Evolutionary conservation across 345 rosid species (phyloP), one percentile per base, ranked within the genome.

Genomic region (Carallia brachiata): DNA sequence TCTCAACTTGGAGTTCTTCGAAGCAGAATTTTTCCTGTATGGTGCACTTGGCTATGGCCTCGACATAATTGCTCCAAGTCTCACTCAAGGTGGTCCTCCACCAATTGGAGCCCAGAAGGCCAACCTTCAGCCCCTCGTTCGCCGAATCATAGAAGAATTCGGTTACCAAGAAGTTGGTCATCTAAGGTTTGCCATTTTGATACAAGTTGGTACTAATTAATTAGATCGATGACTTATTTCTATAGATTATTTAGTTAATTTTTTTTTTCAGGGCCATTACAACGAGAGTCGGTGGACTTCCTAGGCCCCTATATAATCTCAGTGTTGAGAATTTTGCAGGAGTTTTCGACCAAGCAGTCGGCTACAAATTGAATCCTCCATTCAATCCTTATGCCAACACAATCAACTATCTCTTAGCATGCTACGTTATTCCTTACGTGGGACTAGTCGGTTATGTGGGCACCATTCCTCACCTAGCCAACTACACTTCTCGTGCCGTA

Each of bases 111-210:
- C 80, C 32, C 64, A 10, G 63, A 83, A 68, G 77, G 96, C 92
- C 32, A 77, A 84, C 34, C 94, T 92, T 23, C 86, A 87, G 58
- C 81, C 76, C 12, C 5, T 74, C 7, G 77, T 80, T 23, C 62
- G 27, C 10, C 75, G 59, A 3, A 80, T 86, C 31, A 81, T 92
- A 0, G 84, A 83, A 61, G 92, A 92, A 61, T 88, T 92, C 53
- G 88, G 67, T 71, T 88, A 82, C 55, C 81, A 88, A 60, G 96
- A 92, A 84, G 62, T 92, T 6, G 96, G 94, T 15, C 94, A 92
- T 63, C 68, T 90, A 23, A 84, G 92, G 97, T 87, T 44, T 44
- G 16, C 16, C 50, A 44, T 44, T 44, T 44, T 12, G 50, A 44
- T 44, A 12, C 17, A 44, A 44, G 12, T 44, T 15, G 0, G 50